phyloP scores from a whole-genome alignment of 768 basidiomycete species.

The Leccinum disarticulatum region DNA sequence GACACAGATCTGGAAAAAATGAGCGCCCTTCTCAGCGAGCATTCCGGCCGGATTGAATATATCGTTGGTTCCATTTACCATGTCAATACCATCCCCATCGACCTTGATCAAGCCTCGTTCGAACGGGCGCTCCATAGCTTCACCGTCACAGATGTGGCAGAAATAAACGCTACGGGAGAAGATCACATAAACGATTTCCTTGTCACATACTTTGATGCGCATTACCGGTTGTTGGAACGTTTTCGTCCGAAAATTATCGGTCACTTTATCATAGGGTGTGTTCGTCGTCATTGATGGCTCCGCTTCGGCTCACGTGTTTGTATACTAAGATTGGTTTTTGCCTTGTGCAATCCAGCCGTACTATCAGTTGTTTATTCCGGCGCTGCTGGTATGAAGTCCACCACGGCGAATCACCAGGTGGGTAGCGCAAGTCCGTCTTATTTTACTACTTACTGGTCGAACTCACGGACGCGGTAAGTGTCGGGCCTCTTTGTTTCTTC shows the following conservation, averaged over 20 bases:
- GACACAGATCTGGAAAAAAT: constrained; percentile 60
- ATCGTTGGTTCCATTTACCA: constrained; percentile 94
- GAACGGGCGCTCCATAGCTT: constrained; percentile 53
- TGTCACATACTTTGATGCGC: constrained; percentile 80
- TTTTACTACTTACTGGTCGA: too few species aligned
- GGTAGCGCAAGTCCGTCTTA: too few species aligned
- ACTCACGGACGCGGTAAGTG: too few species aligned
- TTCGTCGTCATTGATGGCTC: too few species aligned
- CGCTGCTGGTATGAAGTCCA: too few species aligned
- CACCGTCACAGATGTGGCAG: constrained; percentile 31
- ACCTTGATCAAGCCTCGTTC: constrained; percentile 81
- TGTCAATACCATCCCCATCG: constrained; percentile 84
- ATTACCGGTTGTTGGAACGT: constrained; percentile 64
- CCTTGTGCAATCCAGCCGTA: too few species aligned
- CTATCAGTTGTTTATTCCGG: too few species aligned
- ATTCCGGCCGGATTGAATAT: constrained; percentile 68
- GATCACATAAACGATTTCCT: constrained; percentile 48
- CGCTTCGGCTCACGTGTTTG: too few species aligned
- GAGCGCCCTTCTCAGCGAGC: constrained; percentile 46
- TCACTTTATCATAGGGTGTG: constrained; percentile 63
- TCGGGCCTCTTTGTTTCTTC: too few species aligned
- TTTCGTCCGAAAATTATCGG: constrained; percentile 89
- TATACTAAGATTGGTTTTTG: too few species aligned
- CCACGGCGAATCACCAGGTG: too few species aligned
- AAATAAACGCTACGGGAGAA: constrained; percentile 23